Base-by-base conservation (phyloP, 2,329 filamentous ascomycete genomes). In the Coniochaeta sp. region DNA sequence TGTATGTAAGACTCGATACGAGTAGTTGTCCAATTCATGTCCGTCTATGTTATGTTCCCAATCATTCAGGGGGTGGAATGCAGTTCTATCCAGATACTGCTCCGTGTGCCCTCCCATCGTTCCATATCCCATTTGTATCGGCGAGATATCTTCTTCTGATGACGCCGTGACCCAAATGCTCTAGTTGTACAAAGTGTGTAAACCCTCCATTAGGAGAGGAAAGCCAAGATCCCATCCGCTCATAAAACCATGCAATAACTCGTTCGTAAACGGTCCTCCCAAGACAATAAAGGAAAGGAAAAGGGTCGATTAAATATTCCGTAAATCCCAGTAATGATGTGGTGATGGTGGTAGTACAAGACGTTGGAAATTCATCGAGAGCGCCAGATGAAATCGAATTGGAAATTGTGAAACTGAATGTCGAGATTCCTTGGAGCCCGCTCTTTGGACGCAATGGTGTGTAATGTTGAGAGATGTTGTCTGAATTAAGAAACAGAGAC, bases 101-200 rank as follows among this genome's bases (percentile, higher is more conserved):
- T n/a, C 46, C 45, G n/a, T 48, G 20, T 31, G 16, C n/a, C 33
- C 16, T 38, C 38, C 38, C 16, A 20, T 38, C 33, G 33, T 38
- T 18, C 18, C 14, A 24, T 13, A 45, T 47, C 40, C 32, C 16
- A n/a, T 50, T 51, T 49, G 51, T 53, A 56, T 52, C 52, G 50
- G 50, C 49, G 50, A 54, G 52, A 24, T 40, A 24, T 31, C 42
- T 49, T 33, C 42, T 48, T 52, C 48, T 51, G 16, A 50, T 26
- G 54, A 53, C 54, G 54, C 54, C 54, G 31, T 55, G 38, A 52
- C 51, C 49, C 48, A 48, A 18, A 53, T 55, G 53, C 53, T 52
- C 51, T 53, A 52, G 32, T 52, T 48, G 50, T 52, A 52, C 50
- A 52, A 45, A 35, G 22, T 30, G 22, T 14, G 8, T 30, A 30